These are phyloP conservation scores for Poterioochromonas sp. DNA, from an alignment of 352 stramenopile genomes.

Conservation along the genomic window DNA sequence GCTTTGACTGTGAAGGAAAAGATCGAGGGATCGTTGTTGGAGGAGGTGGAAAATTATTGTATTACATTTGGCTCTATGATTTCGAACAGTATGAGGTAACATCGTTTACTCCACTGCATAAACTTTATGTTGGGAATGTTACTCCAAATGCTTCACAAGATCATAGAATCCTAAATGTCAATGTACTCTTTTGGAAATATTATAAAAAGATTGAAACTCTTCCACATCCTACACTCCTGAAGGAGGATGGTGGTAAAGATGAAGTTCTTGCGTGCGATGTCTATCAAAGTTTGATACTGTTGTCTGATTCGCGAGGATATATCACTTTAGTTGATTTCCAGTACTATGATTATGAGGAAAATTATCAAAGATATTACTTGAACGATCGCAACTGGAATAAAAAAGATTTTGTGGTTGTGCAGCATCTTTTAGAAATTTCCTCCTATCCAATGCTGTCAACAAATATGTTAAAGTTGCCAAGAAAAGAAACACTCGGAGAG, in stretches of 20 bases:
- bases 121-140: neutral
- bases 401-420: no score
- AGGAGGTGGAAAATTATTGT: neutral
- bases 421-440: no score
- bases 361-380: no score
- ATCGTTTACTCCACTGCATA: neutral
- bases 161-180: neutral
- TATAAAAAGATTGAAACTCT: neutral
- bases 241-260: neutral
- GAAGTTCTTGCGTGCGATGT: neutral
- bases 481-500: no score
- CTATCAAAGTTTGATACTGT: neutral
- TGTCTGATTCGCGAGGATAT: neutral
- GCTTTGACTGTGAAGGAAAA: neutral
- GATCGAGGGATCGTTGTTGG: neutral
- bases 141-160: neutral
- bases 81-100: neutral
- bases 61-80: neutral
- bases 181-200: neutral
- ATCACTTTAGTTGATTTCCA: neutral
- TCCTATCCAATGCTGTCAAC: no score
- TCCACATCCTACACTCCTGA: neutral
- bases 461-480: no score
- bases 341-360: no score
- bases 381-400: no score